Evolutionary conservation across 495 filamentous ascomycete species (phyloP), one percentile per base, ranked within the genome.

Genomic region (Aspergillus panamensis): DNA sequence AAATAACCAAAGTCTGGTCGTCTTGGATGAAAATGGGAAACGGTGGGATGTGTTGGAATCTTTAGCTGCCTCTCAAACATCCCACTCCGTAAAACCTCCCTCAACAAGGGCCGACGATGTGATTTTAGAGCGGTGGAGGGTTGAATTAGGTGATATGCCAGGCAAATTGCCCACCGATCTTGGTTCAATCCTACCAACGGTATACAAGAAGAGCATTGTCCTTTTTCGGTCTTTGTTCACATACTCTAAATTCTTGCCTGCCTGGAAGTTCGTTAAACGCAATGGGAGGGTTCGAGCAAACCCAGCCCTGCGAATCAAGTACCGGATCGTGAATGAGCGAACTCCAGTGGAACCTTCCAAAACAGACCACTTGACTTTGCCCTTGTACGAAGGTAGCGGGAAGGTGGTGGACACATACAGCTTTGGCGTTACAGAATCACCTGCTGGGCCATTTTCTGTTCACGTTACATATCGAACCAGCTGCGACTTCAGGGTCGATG

Each of bases 201-300:
- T 94, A 57, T 98, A 98, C 78, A 98, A 97, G 76, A 91, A 93
- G 74, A 87, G 85, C 63, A 94, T 98, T 59, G 87, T 97, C 54
- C 82, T 97, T 59, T 97, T 97, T 73, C 83, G 95, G 57, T 92
- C 91, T 8, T 80, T 98, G n/a, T 97, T 91, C 71, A 80, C 90
- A 13, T 88, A 87, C 51, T 83, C 89, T 25, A 89, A 88, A 62
- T 81, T 96, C 55, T 71, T 96, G 62, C 95, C 95, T 19, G 87
- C 90, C 21, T 96, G 88, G 88, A 95, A 88, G 75, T 87, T 96
- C 61, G 81, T 86, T 30, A 89, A 88, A 65, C 83, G 84, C 45
- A 76, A 88, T 55, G 81, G 83, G 8, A 93, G 89, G 65, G 73
- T 78, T 53, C 82, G 80, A 21, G 73, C 84, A 59, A 83, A 78